Percentiles rank a stretch among this genome's conserved stretches.
Conservation (phyloP, 805 yeast species). For the Candida sonorensis region DNA sequence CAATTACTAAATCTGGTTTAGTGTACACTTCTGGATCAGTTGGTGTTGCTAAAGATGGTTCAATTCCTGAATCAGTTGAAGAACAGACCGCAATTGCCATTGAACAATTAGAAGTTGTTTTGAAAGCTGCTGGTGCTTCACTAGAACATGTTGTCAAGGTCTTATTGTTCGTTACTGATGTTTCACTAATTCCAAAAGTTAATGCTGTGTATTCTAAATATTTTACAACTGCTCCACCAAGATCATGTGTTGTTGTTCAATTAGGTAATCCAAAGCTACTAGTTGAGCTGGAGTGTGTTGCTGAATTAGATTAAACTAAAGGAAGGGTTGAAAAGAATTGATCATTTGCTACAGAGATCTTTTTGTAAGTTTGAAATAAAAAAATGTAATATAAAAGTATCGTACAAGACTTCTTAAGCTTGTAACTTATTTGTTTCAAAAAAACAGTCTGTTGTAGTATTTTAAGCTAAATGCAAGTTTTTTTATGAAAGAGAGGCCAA, state of each 20-base stretch:
- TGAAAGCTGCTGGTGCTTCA: slow-evolving; percentile 38
- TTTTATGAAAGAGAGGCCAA: too few species aligned
- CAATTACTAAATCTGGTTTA: slow-evolving; percentile 19
- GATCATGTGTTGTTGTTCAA: slow-evolving; percentile 43
- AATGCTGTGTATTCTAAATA: slow-evolving; percentile 41
- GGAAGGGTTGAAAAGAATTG: too few species aligned
- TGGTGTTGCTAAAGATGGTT: slow-evolving; percentile 26
- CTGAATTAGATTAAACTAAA: slow-evolving; percentile 11
- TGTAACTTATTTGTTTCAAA: too few species aligned
- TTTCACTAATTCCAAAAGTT: slow-evolving; percentile 33
- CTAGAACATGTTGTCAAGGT: slow-evolving; percentile 41
- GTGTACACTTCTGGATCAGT: slow-evolving; percentile 25
- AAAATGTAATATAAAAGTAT: too few species aligned
- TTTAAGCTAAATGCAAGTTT: too few species aligned
- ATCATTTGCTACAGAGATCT: too few species aligned
- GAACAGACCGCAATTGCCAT: slow-evolving; percentile 41
- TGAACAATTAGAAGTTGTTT: slow-evolving; percentile 32
- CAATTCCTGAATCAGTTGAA: slow-evolving; percentile 35
- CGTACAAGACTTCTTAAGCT: too few species aligned
- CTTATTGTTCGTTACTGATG: slow-evolving; percentile 38
- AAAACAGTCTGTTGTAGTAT: too few species aligned
- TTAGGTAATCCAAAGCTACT: slow-evolving; percentile 39
- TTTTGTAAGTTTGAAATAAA: too few species aligned
- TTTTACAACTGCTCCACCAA: slow-evolving; percentile 43
- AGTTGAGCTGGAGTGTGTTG: slow-evolving; percentile 44